Conservation (phyloP, 495 filamentous ascomycete species). For the Thermothielavioides terrestris region DNA sequence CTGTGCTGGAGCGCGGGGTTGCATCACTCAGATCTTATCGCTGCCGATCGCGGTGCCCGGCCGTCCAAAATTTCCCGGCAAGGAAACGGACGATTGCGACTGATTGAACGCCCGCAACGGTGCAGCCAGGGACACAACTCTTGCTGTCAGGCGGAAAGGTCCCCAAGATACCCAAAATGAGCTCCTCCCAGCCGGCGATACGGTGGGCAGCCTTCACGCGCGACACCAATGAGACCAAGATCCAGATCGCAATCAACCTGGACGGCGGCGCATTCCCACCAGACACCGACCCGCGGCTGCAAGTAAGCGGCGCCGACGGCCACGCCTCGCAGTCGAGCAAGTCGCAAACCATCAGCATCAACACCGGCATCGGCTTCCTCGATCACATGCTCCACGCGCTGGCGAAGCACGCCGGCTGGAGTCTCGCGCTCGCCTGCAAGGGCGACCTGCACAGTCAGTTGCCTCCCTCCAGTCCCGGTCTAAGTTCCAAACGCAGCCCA, state of each 20-base stretch:
- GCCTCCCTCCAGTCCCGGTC: neutral
- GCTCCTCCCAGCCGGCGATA: conserved; percentile 22
- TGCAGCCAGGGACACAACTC: neutral
- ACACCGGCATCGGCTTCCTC: conserved; percentile 95
- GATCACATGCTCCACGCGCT: conserved; percentile 99
- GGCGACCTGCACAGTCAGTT: conserved; percentile 83
- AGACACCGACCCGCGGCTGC: conserved; percentile 38
- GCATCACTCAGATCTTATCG: neutral
- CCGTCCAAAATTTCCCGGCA: neutral
- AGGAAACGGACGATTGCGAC: neutral
- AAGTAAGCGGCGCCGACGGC: conserved; percentile 32
- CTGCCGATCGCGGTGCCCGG: conserved; percentile 9
- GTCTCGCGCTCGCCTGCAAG: conserved; percentile 66
- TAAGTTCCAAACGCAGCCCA: neutral
- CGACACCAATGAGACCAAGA: conserved; percentile 94
- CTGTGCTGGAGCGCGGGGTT: conserved; percentile 11
- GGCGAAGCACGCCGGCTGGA: conserved; percentile 93
- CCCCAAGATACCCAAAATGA: conserved; percentile 26
- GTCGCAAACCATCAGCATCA: conserved; percentile 75
- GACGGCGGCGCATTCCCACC: conserved; percentile 77
- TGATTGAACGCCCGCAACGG: neutral
- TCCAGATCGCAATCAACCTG: conserved; percentile 80
- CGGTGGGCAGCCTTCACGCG: conserved; percentile 72
- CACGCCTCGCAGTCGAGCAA: conserved; percentile 78
- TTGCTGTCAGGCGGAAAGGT: neutral